Evolutionary conservation across 345 rosid species (phyloP).

Genomic region (Nephelium lappaceum): DNA sequence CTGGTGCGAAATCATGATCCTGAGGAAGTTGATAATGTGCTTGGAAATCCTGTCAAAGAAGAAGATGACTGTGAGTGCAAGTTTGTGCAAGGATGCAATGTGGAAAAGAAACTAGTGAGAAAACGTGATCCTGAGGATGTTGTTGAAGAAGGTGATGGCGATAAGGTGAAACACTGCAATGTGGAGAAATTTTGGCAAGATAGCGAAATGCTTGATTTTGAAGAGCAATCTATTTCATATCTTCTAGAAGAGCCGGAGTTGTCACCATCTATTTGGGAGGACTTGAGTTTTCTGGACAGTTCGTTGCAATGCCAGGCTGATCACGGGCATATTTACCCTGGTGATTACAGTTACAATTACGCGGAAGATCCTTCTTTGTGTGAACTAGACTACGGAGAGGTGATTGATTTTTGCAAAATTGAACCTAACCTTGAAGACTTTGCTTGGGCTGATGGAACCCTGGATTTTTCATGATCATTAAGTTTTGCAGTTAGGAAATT

Average conservation of each 20-base stretch:
- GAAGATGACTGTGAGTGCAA: no score
- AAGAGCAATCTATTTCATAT: slow-evolving; percentile 20
- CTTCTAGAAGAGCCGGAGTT: slow-evolving; percentile 17
- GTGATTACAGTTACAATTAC: background rate
- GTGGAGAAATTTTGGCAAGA: background rate
- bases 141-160: background rate
- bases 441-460: slow-evolving; percentile 42
- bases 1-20: background rate
- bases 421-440: slow-evolving; percentile 35
- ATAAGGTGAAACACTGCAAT: background rate
- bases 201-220: background rate
- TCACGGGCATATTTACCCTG: slow-evolving; percentile 10
- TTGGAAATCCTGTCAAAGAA: background rate
- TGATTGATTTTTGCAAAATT: slow-evolving; percentile 26
- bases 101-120: background rate
- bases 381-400: slow-evolving; percentile 7
- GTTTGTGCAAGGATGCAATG: background rate
- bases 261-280: slow-evolving; percentile 17
- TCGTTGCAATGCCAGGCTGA: background rate
- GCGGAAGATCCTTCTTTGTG: slow-evolving; percentile 3
- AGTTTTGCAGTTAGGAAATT: slow-evolving; percentile 21
- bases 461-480: slow-evolving; percentile 21
- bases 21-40: no score
- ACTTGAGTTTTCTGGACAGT: slow-evolving; percentile 10
- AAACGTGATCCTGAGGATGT: background rate